Evolutionary conservation across 2,329 filamentous ascomycete genomes (phyloP).

Genomic region (Aspergillus oerlinghausenensis): DNA sequence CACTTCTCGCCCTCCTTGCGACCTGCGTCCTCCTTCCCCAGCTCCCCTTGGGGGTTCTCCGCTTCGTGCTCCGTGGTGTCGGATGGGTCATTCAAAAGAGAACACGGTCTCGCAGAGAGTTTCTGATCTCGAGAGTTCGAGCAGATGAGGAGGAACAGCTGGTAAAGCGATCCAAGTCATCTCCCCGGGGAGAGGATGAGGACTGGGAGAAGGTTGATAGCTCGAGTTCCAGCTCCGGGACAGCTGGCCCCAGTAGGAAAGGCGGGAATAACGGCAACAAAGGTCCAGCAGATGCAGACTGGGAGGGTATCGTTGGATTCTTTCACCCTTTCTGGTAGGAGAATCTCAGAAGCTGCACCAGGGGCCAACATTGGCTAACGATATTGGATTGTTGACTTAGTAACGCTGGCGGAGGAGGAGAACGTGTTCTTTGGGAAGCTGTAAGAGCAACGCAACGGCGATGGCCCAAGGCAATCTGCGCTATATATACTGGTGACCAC

Average conservation of each 20-base stretch:
- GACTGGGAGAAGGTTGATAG: constrained; percentile 68
- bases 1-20: constrained; percentile 29
- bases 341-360: not conserved
- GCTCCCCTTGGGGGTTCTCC: constrained; percentile 29
- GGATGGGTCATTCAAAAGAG: constrained; percentile 61
- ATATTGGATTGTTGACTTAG: constrained; percentile 40
- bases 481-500: constrained; percentile 94
- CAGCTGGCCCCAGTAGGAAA: constrained; percentile 39
- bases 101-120: constrained; percentile 57
- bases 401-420: constrained; percentile 93
- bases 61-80: constrained; percentile 38
- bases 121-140: constrained; percentile 48
- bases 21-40: constrained; percentile 33
- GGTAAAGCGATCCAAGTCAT: constrained; percentile 23
- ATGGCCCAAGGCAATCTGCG: constrained; percentile 83
- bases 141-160: constrained; percentile 39
- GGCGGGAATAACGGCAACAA: constrained; percentile 31
- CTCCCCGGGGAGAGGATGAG: constrained; percentile 48
- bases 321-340: constrained; percentile 93
- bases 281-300: constrained; percentile 51
- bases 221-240: constrained; percentile 45
- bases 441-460: constrained; percentile 83
- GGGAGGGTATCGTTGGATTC: constrained; percentile 86
- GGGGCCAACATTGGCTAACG: constrained; percentile 1
- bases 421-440: constrained; percentile 93